Evolutionary conservation across 1,284 basidiomycete species (phyloP).

Genomic region (Heterobasidion parviporum): DNA sequence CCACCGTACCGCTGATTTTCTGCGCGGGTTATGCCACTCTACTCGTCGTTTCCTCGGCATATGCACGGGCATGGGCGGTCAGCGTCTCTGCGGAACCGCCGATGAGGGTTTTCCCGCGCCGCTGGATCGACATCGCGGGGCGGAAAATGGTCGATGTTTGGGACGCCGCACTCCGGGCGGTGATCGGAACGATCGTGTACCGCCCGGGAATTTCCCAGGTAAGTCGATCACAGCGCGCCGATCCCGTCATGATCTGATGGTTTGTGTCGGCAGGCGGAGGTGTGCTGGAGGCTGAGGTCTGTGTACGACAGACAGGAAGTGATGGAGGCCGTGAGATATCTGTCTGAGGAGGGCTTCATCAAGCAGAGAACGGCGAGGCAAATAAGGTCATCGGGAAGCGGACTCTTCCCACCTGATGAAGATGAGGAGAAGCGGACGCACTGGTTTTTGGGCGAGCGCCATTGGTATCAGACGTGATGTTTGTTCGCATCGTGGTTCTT

Average conservation of each 20-base stretch:
- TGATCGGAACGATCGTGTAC: constrained; percentile 55
- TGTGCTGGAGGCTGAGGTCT: constrained; percentile 57
- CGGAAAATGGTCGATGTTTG: constrained; percentile 52
- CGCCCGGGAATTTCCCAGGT: constrained; percentile 74
- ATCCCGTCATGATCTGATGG: not conserved
- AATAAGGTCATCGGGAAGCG: not conserved
- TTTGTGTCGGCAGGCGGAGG: constrained; percentile 39
- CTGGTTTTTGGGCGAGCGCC: constrained; percentile 35
- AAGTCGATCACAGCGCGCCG: constrained; percentile 13
- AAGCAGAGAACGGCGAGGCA: constrained; percentile 21
- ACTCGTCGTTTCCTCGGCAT: constrained; percentile 39
- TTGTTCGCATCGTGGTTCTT: not conserved
- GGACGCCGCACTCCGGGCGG: constrained; percentile 61
- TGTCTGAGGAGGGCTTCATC: constrained; percentile 43
- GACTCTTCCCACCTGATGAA: constrained; percentile 29
- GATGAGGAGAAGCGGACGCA: constrained; percentile 38
- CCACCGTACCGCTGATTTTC: constrained; percentile 47
- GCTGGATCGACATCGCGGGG: constrained; percentile 74
- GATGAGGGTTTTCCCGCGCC: constrained; percentile 49
- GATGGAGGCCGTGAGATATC: constrained; percentile 50
- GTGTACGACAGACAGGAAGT: constrained; percentile 75
- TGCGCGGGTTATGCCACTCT: constrained; percentile 59
- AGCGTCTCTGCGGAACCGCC: constrained; percentile 36
- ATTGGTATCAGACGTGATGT: constrained; percentile 44
- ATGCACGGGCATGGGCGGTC: constrained; percentile 53